Base-by-base conservation (phyloP, 257 asterid species). In the Solanum chaucha region DNA sequence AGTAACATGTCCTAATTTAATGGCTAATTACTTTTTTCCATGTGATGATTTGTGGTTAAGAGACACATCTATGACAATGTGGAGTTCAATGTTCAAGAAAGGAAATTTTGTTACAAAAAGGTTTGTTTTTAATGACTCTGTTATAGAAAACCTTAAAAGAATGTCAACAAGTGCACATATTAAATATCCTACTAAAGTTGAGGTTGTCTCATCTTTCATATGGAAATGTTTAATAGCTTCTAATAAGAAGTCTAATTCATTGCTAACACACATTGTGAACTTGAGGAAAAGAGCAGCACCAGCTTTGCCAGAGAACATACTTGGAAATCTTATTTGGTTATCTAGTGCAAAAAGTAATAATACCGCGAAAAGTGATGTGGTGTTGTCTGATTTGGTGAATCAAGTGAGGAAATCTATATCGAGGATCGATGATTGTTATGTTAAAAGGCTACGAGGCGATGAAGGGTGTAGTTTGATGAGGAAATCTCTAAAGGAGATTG, bases 271-370 rank as follows among this genome's bases (percentile, higher is more conserved):
- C 86, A 20, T 96, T 1, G 97, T 96, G 14, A 94, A 92, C 86
- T 87, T 94, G 51, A 91, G 98, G 1, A 90, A 73, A 88, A 91
- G 96, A 84, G 91, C 93, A 51, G 36, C 86, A 3, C 94, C 96
- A 12, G 86, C 88, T 6, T 89, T 94, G 8, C 65, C 93, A 0
- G 88, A 88, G 55, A 19, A 89, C 28, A 87, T 96, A 6, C 48
- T 92, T 1, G 98, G 98, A 34, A 96, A 96, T 92, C 88, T 94
- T 5, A 68, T 94, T 4, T 96, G 98, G 98, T 71, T 94, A 20
- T 88, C 98, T 3, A 67, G 88, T 77, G 94, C 95, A 38, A 89
- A 85, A 51, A 87, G 83, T 24, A 46, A 85, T 22, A 46, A 85
- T 22, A 46, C 14, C 8, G 84, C 40, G 3, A 87, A 85, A 44